These are phyloP conservation scores for Hypoxylon trugodes DNA, from an alignment of 495 filamentous ascomycete genomes.

Conservation along the genomic window DNA sequence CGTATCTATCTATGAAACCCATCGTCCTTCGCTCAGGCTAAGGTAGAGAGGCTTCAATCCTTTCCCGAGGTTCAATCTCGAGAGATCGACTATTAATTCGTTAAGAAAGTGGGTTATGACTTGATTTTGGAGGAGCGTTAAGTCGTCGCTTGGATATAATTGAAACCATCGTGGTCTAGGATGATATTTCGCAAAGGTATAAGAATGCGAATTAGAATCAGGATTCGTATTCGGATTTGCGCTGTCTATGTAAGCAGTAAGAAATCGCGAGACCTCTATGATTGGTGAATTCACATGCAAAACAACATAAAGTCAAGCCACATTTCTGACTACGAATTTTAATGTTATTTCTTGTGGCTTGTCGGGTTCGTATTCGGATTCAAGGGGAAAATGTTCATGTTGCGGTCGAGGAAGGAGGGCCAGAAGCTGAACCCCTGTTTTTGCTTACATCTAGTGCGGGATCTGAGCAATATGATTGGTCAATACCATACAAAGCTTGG, in stretches of 20 bases:
- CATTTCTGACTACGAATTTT: too few species aligned
- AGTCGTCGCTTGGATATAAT: too few species aligned
- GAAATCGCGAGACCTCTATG: background rate
- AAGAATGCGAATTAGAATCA: constrained; percentile 21
- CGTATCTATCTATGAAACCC: too few species aligned
- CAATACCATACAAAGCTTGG: constrained; percentile 6
- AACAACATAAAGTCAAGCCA: background rate
- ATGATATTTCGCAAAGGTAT: background rate
- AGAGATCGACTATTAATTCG: too few species aligned
- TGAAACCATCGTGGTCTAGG: too few species aligned
- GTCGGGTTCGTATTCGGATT: constrained; percentile 48
- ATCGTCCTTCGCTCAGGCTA: too few species aligned
- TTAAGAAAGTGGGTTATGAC: too few species aligned
- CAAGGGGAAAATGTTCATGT: constrained; percentile 7
- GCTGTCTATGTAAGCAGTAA: background rate
- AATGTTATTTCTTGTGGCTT: constrained; percentile 14
- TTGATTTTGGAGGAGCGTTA: too few species aligned
- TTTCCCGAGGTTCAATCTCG: too few species aligned
- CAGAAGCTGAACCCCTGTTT: constrained; percentile 22
- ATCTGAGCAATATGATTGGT: constrained; percentile 12
- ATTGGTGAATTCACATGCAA: background rate
- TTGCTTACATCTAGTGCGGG: constrained; percentile 29
- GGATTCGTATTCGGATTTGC: constrained; percentile 32
- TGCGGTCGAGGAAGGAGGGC: constrained; percentile 10
- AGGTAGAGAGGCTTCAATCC: too few species aligned